Evolutionary conservation across 768 basidiomycete species (phyloP).

Genomic region (Tylopilus sp.): DNA sequence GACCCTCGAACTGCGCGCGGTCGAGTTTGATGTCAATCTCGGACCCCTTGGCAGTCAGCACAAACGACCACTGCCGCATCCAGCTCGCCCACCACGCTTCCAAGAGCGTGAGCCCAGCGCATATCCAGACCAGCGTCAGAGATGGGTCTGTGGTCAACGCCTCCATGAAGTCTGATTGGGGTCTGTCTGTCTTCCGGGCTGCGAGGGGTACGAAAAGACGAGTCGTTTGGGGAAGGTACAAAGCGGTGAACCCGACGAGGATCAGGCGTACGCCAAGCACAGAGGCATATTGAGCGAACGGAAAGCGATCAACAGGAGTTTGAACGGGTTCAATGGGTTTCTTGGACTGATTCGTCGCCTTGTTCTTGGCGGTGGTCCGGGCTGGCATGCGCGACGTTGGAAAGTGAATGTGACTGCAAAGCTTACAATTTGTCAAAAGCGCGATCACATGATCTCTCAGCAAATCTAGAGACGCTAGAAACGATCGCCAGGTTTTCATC

Average conservation of each 20-base stretch:
- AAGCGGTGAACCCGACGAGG: conserved; percentile 60
- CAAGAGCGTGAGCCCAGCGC: conserved; percentile 49
- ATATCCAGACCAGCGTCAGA: conserved; percentile 55
- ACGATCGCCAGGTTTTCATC: too few species aligned
- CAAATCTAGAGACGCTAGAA: too few species aligned
- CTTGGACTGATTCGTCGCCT: neutral
- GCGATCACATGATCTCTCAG: too few species aligned
- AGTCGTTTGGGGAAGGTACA: conserved; percentile 68
- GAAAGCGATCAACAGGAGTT: conserved; percentile 32
- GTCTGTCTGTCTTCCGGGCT: conserved; percentile 46
- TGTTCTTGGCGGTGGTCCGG: neutral
- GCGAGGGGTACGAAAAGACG: conserved; percentile 39
- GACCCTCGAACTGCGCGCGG: conserved; percentile 36
- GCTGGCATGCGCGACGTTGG: conserved; percentile 1
- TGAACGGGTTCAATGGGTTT: neutral
- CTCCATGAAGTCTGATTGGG: conserved; percentile 68
- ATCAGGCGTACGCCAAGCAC: conserved; percentile 64
- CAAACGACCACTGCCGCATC: conserved; percentile 57
- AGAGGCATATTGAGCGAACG: conserved; percentile 60
- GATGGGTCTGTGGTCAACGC: conserved; percentile 60
- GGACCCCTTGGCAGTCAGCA: conserved; percentile 37
- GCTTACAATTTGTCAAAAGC: too few species aligned
- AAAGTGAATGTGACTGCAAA: neutral
- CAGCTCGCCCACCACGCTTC: conserved; percentile 73
- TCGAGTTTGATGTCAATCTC: conserved; percentile 43